phyloP scores from a whole-genome alignment of 2,329 filamentous ascomycete genomes.

The Bimuria novae-zelandiae region DNA sequence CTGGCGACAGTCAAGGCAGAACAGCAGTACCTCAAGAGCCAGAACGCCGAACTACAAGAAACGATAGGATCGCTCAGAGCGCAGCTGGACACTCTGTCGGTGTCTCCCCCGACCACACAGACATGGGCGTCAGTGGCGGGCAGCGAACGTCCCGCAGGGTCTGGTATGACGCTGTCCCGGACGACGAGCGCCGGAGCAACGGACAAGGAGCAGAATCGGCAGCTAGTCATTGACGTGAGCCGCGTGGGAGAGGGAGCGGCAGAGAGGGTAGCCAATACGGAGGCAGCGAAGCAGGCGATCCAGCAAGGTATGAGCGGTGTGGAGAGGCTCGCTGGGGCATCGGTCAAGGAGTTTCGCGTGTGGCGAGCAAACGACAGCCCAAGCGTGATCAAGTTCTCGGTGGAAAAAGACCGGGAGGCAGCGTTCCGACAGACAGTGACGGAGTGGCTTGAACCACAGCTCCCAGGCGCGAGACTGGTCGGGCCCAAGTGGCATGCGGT shows the following conservation, averaged over 20 bases:
- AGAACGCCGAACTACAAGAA: too few relatives aligned
- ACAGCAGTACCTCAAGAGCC: too few relatives aligned
- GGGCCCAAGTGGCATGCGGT: background rate
- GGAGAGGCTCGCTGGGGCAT: conserved; percentile 9
- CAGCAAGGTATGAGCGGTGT: conserved; percentile 14
- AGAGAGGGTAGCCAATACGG: conserved; percentile 11
- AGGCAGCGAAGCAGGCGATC: conserved; percentile 11
- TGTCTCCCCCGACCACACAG: too few relatives aligned
- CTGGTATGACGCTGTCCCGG: too few relatives aligned
- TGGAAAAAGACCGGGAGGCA: conserved; percentile 16
- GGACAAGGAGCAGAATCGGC: too few relatives aligned
- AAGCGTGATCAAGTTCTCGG: conserved; percentile 16
- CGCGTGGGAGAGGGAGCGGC: conserved; percentile 3
- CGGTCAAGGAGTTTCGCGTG: conserved; percentile 14
- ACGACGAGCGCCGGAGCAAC: too few relatives aligned
- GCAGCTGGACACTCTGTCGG: too few relatives aligned
- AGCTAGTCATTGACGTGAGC: conserved; percentile 14
- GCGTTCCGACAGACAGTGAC: conserved; percentile 14
- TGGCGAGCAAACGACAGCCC: conserved; percentile 8
- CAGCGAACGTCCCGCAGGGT: too few relatives aligned
- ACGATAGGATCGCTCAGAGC: too few relatives aligned
- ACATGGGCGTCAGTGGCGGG: too few relatives aligned
- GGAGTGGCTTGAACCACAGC: conserved; percentile 17
- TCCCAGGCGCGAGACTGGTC: conserved; percentile 17
- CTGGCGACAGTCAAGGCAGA: too few relatives aligned